Conservation (phyloP, 2,329 filamentous ascomycete species). For the Bipolaris victoriae region DNA sequence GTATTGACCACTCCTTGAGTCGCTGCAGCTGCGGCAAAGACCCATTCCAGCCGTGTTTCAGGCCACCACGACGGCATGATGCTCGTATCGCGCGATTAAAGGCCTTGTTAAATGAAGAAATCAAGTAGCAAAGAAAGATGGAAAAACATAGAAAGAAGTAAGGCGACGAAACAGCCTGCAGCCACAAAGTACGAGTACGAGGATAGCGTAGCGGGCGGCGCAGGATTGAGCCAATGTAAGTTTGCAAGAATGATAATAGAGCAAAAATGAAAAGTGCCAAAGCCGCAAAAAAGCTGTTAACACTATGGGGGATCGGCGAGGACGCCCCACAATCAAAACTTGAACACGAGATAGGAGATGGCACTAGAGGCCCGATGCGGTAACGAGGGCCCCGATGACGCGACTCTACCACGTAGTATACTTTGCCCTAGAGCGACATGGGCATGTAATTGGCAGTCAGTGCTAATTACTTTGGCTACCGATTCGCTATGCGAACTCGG, state of each 20-base stretch:
- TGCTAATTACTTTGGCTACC: neutral
- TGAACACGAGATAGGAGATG: constrained; percentile 1
- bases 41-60: constrained; percentile 19
- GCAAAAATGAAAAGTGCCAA: neutral
- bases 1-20: constrained; percentile 20
- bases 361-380: neutral
- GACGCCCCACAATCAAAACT: neutral
- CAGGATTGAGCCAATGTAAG: neutral
- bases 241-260: neutral
- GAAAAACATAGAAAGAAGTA: no score
- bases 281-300: neutral
- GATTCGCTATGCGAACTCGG: no score
- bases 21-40: constrained; percentile 22
- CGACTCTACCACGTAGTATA: neutral
- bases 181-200: neutral
- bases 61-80: constrained; percentile 10
- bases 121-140: neutral
- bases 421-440: neutral
- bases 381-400: neutral
- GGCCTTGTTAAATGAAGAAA: neutral
- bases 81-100: neutral
- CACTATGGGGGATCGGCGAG: neutral
- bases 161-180: neutral
- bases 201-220: neutral
- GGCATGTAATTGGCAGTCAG: neutral